These are phyloP conservation scores for Coniferiporia sulphurascens DNA, from an alignment of 1,284 basidiomycete species.

Conservation along the genomic window DNA sequence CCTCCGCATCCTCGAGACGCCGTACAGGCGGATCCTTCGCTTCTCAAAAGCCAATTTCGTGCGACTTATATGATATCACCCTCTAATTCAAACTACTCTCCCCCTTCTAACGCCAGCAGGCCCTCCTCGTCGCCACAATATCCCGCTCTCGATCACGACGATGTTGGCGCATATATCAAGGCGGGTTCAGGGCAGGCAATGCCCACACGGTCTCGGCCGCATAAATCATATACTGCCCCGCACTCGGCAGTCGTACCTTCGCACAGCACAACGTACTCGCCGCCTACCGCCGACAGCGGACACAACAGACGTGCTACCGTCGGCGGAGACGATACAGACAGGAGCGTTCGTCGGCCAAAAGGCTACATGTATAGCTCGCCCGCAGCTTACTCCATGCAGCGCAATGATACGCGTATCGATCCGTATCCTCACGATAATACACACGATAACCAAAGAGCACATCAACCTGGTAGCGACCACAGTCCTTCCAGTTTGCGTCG, in stretches of 20 bases:
- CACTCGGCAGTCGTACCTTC: neutral
- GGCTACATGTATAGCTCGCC: slow-evolving; percentile 14
- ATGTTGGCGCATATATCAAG: neutral
- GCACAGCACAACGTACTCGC: neutral
- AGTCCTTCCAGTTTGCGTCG: slow-evolving; percentile 1
- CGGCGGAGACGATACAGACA: slow-evolving; percentile 15
- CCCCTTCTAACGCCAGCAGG: slow-evolving; percentile 8
- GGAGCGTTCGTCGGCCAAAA: slow-evolving; percentile 14
- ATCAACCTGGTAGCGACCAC: neutral
- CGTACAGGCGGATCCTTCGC: slow-evolving; percentile 11
- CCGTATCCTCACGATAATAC: neutral
- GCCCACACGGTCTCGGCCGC: neutral
- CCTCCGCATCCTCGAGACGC: neutral
- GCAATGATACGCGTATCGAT: neutral
- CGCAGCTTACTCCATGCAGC: neutral
- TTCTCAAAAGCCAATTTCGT: slow-evolving; percentile 11
- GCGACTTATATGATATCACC: slow-evolving; percentile 10
- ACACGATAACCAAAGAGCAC: neutral
- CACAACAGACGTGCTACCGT: slow-evolving; percentile 16
- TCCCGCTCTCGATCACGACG: neutral
- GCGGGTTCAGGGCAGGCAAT: neutral
- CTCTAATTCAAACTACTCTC: slow-evolving; percentile 7
- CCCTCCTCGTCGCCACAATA: neutral
- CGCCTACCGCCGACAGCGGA: slow-evolving; percentile 8
- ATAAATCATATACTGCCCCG: neutral